Conservation (phyloP, 768 basidiomycete genomes). For the Lentinula detonsa region DNA sequence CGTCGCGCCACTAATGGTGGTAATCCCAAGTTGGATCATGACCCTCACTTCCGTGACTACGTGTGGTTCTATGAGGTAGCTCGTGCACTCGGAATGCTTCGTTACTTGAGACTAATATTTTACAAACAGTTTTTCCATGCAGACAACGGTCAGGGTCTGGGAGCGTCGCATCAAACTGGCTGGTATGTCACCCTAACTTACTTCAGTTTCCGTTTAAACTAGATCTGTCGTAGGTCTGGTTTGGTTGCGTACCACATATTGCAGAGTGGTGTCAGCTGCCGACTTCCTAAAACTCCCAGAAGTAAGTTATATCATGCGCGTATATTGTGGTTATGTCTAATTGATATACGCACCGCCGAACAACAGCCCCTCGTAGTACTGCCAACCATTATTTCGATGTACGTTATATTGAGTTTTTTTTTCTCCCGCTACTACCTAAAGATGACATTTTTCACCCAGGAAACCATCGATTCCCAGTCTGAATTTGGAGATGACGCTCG, state of each 20-base stretch:
- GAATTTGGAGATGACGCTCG: conserved; percentile 69
- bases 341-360: conserved; percentile 6
- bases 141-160: conserved; percentile 86
- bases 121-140: conserved; percentile 86
- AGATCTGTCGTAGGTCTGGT: conserved; percentile 56
- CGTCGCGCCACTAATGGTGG: conserved; percentile 90
- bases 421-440: background rate
- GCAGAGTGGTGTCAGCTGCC: conserved; percentile 83
- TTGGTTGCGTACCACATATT: conserved; percentile 88
- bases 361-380: conserved; percentile 75
- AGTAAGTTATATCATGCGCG: conserved; percentile 45
- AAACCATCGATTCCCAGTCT: conserved; percentile 66
- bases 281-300: conserved; percentile 89
- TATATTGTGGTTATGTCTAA: background rate
- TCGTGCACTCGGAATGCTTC: background rate
- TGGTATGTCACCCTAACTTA: conserved; percentile 50
- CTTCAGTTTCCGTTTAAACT: background rate
- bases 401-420: conserved; percentile 20
- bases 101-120: background rate
- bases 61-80: conserved; percentile 91
- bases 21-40: conserved; percentile 77
- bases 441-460: conserved; percentile 31
- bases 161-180: conserved; percentile 97
- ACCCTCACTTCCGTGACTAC: conserved; percentile 96
- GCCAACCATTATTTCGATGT: conserved; percentile 95